Evolutionary conservation across 2,329 filamentous ascomycete genomes (phyloP), one percentile per base, ranked within the genome.

Genomic region (Colletotrichum abscissum): DNA sequence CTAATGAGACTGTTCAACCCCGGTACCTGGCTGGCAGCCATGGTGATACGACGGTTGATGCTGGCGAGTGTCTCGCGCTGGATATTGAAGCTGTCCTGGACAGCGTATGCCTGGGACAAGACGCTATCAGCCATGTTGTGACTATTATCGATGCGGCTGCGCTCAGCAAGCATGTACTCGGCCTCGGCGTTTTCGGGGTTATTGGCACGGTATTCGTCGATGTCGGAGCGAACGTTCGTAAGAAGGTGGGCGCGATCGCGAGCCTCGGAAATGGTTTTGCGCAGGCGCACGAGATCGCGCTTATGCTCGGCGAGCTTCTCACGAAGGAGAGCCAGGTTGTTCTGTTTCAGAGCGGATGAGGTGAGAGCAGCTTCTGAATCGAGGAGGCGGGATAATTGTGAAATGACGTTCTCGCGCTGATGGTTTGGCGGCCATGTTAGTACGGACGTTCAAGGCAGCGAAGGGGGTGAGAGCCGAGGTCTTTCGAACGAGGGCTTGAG

Each of bases 121-220:
- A 99, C 95, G 75, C 91, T 93, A 82, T 99, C 97, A 60, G 95
- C 93, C 87, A 97, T 92, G 77, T 91, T 93, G 83, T 98, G 93
- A 79, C 94, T 97, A 81, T 95, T 93, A 80, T 99, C 97, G 80
- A 99, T 91, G 76, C 94, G 90, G 75, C 88, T 86, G 64, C 97
- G 90, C 88, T 99, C 97, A 78, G 94, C 93, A 33, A 99, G 89
- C 95, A 99, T 98, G 86, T 98, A 99, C 74, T 99, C 96, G 59
- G 95, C 95, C 85, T 98, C 97, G 67, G 92, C 93, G 3, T 92
- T 91, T 77, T 91, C 93, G 9, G 94, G 94, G 81, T 97, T 97
- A 69, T 90, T 91, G 63, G 92, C 90, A 67, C 93, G 94, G 85
- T 98, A 98, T 67, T 94, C 92, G 82, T 95, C 90, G 82, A 98